phyloP scores from a whole-genome alignment of 1,139 yeast species.

The Taphrina flavorubra region DNA sequence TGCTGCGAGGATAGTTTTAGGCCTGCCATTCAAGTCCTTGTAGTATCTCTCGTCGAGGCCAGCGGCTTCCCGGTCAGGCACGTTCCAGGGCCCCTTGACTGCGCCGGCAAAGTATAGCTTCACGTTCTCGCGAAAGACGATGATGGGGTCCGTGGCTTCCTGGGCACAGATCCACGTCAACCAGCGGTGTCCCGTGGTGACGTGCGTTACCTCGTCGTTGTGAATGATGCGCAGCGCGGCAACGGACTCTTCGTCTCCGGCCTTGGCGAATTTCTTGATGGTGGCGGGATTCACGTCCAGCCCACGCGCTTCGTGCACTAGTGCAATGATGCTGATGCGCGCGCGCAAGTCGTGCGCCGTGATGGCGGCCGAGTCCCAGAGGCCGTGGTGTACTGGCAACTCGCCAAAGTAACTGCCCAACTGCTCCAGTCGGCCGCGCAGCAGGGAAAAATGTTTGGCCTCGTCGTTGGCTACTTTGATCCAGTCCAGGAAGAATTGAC shows the following conservation, averaged over 20 bases:
- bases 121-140: constrained; percentile 26
- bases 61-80: constrained; percentile 14
- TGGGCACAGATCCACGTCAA: constrained; percentile 35
- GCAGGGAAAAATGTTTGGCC: constrained; percentile 39
- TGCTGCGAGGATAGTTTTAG: constrained; percentile 24
- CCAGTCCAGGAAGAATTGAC: constrained; percentile 39
- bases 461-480: constrained; percentile 40
- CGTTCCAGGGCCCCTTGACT: constrained; percentile 36
- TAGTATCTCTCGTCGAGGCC: constrained; percentile 23
- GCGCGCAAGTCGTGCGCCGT: constrained; percentile 34
- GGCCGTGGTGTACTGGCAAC: constrained; percentile 35
- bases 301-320: constrained; percentile 38
- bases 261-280: constrained; percentile 34
- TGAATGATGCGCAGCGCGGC: constrained; percentile 29
- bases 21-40: constrained; percentile 23
- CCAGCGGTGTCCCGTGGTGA: constrained; percentile 36
- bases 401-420: constrained; percentile 31
- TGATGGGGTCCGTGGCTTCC: constrained; percentile 26
- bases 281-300: constrained; percentile 37
- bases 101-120: constrained; percentile 32
- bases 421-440: constrained; percentile 33
- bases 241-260: constrained; percentile 32
- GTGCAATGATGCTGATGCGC: constrained; percentile 33
- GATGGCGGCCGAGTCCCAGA: constrained; percentile 29
- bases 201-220: constrained; percentile 35